Evolutionary conservation across 805 yeast species (phyloP).

Genomic region (Candida pseudoglaebosa): DNA sequence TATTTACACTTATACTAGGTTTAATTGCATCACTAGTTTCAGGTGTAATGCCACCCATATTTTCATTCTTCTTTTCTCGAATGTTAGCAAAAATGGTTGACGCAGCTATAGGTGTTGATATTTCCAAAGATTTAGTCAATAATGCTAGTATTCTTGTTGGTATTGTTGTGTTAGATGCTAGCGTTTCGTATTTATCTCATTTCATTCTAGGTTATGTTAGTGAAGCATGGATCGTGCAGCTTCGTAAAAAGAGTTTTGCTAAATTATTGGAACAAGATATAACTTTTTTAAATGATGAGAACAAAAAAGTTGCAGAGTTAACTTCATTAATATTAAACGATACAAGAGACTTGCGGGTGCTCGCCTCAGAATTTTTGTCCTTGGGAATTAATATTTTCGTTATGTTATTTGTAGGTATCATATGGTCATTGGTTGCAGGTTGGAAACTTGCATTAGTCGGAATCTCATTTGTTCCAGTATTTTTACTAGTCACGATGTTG

Average conservation of each 20-base stretch:
- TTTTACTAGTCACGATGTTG: conserved; percentile 45
- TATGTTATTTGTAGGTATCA: conserved; percentile 55
- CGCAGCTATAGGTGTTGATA: conserved; percentile 22
- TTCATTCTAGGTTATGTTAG: conserved; percentile 53
- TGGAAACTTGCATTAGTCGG: conserved; percentile 90
- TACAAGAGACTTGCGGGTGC: conserved; percentile 65
- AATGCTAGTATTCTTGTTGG: conserved; percentile 70
- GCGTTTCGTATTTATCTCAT: conserved; percentile 47
- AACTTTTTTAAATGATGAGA: conserved; percentile 46
- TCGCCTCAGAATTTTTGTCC: conserved; percentile 61
- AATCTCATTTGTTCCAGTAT: conserved; percentile 66
- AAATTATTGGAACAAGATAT: conserved; percentile 49
- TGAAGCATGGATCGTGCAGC: conserved; percentile 59
- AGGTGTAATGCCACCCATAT: conserved; percentile 69
- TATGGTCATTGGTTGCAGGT: conserved; percentile 76
- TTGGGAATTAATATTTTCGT: conserved; percentile 50
- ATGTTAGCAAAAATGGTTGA: conserved; percentile 63
- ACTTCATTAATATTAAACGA: conserved; percentile 76
- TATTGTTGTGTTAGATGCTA: conserved; percentile 62
- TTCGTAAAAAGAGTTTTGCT: conserved; percentile 49
- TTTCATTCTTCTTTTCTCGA: conserved; percentile 73
- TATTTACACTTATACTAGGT: conserved; percentile 43
- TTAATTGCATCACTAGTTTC: conserved; percentile 47
- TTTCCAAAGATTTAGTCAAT: conserved; percentile 33
- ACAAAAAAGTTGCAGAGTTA: conserved; percentile 46